phyloP scores from a whole-genome alignment of 176 grass and related monocot genomes.

The Saccharum officinarum region DNA sequence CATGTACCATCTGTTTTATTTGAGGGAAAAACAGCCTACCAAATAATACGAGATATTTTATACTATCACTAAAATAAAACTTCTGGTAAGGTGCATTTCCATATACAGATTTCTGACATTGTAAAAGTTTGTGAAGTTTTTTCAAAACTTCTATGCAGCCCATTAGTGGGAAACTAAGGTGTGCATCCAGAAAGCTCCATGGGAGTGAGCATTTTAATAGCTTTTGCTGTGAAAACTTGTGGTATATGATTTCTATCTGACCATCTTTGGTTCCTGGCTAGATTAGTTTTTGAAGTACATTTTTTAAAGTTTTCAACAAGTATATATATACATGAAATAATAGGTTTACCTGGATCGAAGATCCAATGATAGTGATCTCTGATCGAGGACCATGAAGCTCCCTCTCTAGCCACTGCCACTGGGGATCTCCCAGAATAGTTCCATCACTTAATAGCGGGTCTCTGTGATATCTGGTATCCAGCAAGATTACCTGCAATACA shows the following conservation, averaged over 20 bases:
- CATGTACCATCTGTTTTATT: background rate
- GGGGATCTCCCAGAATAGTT: slow-evolving; percentile 81
- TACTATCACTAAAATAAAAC: slow-evolving; percentile 14
- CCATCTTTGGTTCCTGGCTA: background rate
- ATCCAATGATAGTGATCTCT: slow-evolving; percentile 89
- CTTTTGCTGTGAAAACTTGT: background rate
- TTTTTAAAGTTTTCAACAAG: background rate
- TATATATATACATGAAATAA: slow-evolving; percentile 11
- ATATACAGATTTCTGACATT: background rate
- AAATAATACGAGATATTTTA: background rate
- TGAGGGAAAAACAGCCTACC: background rate
- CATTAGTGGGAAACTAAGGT: background rate
- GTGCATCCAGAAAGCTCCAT: background rate
- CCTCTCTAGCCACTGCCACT: slow-evolving; percentile 89
- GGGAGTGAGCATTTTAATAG: background rate
- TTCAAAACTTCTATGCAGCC: background rate
- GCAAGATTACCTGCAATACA: slow-evolving; percentile 71
- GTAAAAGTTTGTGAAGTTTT: background rate
- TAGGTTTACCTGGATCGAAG: slow-evolving; percentile 82
- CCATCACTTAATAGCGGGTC: slow-evolving; percentile 83
- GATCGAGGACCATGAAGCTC: slow-evolving; percentile 73
- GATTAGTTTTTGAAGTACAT: background rate
- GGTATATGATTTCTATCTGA: background rate
- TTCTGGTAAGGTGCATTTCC: background rate
- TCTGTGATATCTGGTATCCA: slow-evolving; percentile 98